Percentiles rank a stretch among this genome's conserved stretches.
phyloP scores from a whole-genome alignment of 441 rosid species.

The Gossypium davidsonii region DNA sequence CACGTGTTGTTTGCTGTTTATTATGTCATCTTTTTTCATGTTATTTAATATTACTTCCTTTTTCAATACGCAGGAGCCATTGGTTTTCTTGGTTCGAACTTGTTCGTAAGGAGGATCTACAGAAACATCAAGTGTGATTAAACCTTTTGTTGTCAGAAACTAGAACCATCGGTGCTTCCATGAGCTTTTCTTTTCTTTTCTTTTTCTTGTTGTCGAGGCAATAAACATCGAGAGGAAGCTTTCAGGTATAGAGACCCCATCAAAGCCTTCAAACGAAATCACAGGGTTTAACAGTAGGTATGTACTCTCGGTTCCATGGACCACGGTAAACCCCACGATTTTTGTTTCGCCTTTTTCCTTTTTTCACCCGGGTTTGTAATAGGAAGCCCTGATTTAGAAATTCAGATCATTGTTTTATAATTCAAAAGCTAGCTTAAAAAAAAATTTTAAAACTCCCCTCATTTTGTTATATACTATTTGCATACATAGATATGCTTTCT shows the following conservation, averaged over 20 bases:
- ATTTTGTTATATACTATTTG: background rate
- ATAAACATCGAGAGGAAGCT: conserved; percentile 18
- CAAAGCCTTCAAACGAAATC: conserved; percentile 1
- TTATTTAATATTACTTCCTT: background rate
- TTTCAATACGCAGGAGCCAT: conserved; percentile 64
- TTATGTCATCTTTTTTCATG: background rate
- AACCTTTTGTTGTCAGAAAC: conserved; percentile 7
- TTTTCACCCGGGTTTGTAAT: conserved; percentile 6
- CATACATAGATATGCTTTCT: background rate
- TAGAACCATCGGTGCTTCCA: conserved; percentile 29
- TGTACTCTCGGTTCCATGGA: conserved; percentile 8
- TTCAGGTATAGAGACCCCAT: background rate
- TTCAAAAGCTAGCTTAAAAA: conserved; percentile 7
- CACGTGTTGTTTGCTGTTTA: background rate
- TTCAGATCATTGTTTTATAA: conserved; percentile 14
- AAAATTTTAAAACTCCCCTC: background rate
- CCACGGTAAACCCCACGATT: background rate
- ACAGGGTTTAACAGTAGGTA: background rate
- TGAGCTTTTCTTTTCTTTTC: conserved; percentile 7
- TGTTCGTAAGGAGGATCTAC: conserved; percentile 88
- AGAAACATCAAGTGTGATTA: conserved; percentile 92
- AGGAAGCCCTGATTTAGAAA: conserved; percentile 18
- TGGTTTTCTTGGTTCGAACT: conserved; percentile 82
- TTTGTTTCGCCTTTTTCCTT: background rate
- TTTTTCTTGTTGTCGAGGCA: conserved; percentile 17